Conservation (phyloP, 768 basidiomycete genomes). For the Xerocomus potaroensis region DNA sequence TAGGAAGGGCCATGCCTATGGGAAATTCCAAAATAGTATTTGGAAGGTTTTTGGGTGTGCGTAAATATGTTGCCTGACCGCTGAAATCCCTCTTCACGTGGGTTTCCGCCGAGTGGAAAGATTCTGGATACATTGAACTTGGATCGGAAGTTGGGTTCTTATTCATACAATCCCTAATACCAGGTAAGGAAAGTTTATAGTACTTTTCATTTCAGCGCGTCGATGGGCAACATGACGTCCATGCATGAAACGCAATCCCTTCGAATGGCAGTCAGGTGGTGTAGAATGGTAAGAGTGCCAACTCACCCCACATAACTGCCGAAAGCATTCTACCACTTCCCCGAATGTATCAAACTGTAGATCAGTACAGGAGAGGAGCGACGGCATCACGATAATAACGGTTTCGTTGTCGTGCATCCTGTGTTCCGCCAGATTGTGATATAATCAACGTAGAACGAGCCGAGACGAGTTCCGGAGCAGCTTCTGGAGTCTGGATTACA, state of each 20-base stretch:
- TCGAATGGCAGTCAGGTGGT: no score
- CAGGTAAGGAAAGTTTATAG: not conserved
- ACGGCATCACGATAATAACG: no score
- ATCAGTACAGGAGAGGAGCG: no score
- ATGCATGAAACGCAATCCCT: conserved; percentile 29
- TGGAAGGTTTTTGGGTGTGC: conserved; percentile 26
- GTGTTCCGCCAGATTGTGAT: no score
- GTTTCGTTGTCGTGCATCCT: no score
- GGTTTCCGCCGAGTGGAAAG: conserved; percentile 23
- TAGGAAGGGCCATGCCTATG: conserved; percentile 27
- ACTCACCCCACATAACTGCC: conserved; percentile 28
- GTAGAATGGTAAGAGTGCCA: no score
- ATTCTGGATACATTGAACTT: conserved; percentile 18
- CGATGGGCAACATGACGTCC: conserved; percentile 16
- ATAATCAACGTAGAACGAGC: no score
- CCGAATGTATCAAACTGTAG: conserved; percentile 34
- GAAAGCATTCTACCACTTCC: conserved; percentile 31
- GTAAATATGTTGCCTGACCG: conserved; percentile 23
- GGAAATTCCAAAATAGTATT: conserved; percentile 33
- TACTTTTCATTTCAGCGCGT: not conserved
- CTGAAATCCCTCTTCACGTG: conserved; percentile 15
- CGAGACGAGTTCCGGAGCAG: no score
- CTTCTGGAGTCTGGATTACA: no score
- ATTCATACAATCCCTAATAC: conserved; percentile 24
- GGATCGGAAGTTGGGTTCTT: conserved; percentile 35